Evolutionary conservation across 441 rosid species (phyloP).

Genomic region (Sinapis alba): DNA sequence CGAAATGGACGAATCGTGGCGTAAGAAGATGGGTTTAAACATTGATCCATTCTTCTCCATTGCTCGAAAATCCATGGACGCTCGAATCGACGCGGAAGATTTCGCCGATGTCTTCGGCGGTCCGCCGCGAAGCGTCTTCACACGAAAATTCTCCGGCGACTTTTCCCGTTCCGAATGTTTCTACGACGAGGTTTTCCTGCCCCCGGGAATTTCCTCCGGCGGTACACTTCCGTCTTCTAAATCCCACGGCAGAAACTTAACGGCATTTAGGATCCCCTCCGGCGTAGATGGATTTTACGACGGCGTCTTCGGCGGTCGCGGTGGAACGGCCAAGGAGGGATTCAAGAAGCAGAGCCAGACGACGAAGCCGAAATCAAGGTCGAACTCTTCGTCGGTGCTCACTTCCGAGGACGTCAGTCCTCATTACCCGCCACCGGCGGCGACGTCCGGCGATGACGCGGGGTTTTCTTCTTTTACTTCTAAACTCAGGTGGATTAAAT

Average conservation of each 20-base stretch:
- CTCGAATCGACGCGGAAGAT: slow-evolving; percentile 53
- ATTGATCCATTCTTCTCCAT: slow-evolving; percentile 40
- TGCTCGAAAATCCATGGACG: slow-evolving; percentile 49
- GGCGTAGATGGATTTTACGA: slow-evolving; percentile 59
- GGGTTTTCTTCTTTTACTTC: slow-evolving; percentile 75
- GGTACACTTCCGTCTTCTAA: slow-evolving; percentile 31
- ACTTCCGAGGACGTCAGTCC: slow-evolving; percentile 91
- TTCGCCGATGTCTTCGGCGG: slow-evolving; percentile 93
- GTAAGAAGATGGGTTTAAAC: slow-evolving; percentile 54
- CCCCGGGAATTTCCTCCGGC: slow-evolving; percentile 38
- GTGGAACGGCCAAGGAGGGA: slow-evolving; percentile 19
- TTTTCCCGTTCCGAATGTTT: slow-evolving; percentile 51
- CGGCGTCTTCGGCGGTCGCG: slow-evolving; percentile 62
- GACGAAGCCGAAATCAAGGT: slow-evolving; percentile 53
- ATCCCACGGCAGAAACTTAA: slow-evolving; percentile 57
- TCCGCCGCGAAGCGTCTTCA: slow-evolving; percentile 70
- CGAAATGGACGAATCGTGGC: slow-evolving; percentile 80
- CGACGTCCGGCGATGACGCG: slow-evolving; percentile 54
- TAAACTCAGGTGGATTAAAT: slow-evolving; percentile 63
- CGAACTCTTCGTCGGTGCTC: slow-evolving; percentile 72
- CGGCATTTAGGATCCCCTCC: slow-evolving; percentile 75
- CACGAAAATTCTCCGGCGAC: slow-evolving; percentile 67
- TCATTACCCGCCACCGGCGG: slow-evolving; percentile 47
- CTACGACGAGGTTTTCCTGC: slow-evolving; percentile 73
- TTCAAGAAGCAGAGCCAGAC: slow-evolving; percentile 60